phyloP scores from a whole-genome alignment of 2,329 filamentous ascomycete genomes.

The Erysiphe pulchra region DNA sequence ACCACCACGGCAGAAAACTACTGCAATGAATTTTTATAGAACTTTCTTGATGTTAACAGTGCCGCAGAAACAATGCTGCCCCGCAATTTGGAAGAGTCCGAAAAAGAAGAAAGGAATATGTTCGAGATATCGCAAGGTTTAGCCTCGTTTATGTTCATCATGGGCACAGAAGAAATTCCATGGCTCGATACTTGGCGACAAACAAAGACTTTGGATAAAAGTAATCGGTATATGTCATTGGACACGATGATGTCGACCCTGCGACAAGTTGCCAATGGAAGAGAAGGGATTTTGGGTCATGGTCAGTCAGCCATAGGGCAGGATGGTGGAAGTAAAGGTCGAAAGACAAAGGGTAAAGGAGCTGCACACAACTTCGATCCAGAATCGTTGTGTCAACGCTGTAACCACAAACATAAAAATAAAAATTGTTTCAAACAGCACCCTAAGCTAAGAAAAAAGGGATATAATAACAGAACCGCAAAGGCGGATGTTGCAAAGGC shows the following conservation, averaged over 20 bases:
- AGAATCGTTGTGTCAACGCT: neutral
- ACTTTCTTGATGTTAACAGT: neutral
- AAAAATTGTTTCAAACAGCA: neutral
- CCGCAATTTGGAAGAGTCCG: neutral
- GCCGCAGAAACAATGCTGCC: neutral
- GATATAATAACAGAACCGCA: neutral
- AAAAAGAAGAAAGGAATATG: neutral
- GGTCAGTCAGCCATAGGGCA: neutral
- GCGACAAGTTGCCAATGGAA: neutral
- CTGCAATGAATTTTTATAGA: neutral
- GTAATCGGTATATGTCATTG: neutral
- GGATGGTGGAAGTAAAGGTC: neutral
- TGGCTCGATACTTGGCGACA: neutral
- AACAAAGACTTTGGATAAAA: neutral
- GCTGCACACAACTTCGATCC: neutral
- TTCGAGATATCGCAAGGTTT: neutral
- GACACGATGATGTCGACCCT: neutral
- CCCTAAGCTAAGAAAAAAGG: neutral
- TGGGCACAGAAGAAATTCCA: neutral
- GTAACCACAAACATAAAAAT: neutral
- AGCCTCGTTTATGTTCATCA: neutral
- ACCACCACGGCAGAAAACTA: neutral
- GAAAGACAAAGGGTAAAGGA: neutral
- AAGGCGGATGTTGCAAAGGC: neutral
- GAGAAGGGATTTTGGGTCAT: neutral